Evolutionary conservation across 73 alveolate genomes (phyloP).

Genomic region (Breviolum minutum): DNA sequence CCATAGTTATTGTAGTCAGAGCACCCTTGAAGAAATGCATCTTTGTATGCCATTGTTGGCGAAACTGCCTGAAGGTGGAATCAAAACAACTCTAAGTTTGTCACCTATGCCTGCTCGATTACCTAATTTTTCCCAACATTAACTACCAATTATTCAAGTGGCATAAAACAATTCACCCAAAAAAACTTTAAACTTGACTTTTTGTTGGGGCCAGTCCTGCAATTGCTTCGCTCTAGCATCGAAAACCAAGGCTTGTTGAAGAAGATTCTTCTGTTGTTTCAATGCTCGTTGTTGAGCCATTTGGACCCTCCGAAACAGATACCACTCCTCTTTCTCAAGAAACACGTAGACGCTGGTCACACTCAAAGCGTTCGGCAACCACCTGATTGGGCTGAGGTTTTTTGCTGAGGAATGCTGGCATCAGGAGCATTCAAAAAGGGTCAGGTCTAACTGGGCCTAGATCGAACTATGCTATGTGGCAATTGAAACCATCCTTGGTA

Average conservation of each 20-base stretch:
- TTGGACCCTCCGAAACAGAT: not conserved
- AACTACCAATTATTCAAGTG: not conserved
- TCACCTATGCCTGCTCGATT: not conserved
- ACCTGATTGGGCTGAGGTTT: not conserved
- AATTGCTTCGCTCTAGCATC: not conserved
- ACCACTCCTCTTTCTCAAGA: not conserved
- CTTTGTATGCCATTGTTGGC: not conserved
- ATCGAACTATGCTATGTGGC: too few relatives aligned
- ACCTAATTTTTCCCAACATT: not conserved
- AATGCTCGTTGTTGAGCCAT: not conserved
- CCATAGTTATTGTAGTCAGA: constrained; percentile 19
- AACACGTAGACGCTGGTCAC: not conserved
- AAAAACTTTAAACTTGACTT: too few relatives aligned
- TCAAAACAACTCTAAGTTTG: not conserved
- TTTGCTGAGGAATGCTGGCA: too few relatives aligned
- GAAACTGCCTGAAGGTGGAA: not conserved
- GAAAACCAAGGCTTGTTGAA: constrained; percentile 21
- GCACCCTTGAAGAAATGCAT: not conserved
- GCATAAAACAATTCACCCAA: not conserved
- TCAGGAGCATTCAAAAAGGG: too few relatives aligned
- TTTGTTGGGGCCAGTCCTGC: not conserved
- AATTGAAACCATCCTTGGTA: too few relatives aligned
- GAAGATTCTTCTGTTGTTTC: constrained; percentile 4
- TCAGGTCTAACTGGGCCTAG: too few relatives aligned
- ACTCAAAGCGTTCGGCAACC: not conserved